Evolutionary conservation across 768 basidiomycete genomes (phyloP), one percentile per base, ranked within the genome.

Genomic region (Leccinellum rugosiceps): DNA sequence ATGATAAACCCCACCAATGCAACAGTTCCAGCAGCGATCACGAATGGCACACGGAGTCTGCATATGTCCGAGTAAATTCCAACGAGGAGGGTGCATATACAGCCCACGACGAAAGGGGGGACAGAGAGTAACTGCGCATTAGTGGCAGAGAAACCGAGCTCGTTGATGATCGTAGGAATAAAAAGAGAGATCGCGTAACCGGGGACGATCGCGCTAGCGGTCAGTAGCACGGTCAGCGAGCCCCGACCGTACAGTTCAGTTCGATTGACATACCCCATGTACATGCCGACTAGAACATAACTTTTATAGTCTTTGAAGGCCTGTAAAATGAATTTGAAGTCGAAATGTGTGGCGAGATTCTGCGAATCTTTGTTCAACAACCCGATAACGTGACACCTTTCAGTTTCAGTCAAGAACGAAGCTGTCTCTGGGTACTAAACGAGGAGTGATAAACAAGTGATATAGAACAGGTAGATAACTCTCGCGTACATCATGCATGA

Each of bases 391-490:
- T 71, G 64, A 43, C 55, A 59, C 45, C 74, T 75, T 60, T 84
- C 83, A 4, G 61, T 56, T 8, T 74, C 70, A 11, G 74, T 77
- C 56, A 84, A 68, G 71, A 84, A 85, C 25, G 68, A 74, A 14
- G 82, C 83, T 3, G 82, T 84, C 59, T 79, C 77, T 26, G 83
- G 81, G 68, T 82, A 83, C 78, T 80, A 56, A 2, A 30, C 26
- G 26, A 35, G 1, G 44, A 23, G 38, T 23, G 11, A 44, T 55
- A 21, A 34, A 38, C 11, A 47, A 32, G 9, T 25, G 13, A 25
- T 44, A 4, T n/a, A 1, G 35, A 28, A n/a, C 0, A 4, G 28
- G 19, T 17, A 48, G 52, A 57, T 17, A 19, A 41, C 28, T 28
- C 4, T 8, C 17, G 23, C 78, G 30, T 52, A 80, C 80, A 65